These are phyloP conservation scores for Tetracentron sinense DNA, from an alignment of 164 flowering plant species.

Conservation along the genomic window DNA sequence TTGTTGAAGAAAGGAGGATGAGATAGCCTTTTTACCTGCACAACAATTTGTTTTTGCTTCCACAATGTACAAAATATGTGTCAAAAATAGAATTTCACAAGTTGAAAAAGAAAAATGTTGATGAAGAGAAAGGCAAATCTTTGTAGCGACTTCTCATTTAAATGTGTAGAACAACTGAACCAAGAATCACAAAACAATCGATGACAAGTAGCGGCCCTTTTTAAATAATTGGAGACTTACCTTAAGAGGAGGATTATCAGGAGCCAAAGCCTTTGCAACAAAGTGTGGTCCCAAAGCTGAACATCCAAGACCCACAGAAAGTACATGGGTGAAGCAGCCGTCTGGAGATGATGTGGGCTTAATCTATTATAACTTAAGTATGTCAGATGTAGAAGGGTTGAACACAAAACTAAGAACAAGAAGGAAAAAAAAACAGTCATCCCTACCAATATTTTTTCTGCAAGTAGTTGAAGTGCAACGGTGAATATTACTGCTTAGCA, in stretches of 20 bases:
- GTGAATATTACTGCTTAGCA: background rate
- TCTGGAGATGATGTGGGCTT: slow-evolving; percentile 70
- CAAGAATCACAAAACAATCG: background rate
- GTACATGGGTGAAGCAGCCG: slow-evolving; percentile 76
- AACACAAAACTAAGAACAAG: background rate
- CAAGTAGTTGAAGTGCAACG: too few species aligned
- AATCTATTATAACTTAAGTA: slow-evolving; percentile 45
- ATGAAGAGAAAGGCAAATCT: background rate
- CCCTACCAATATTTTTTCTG: background rate
- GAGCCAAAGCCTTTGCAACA: slow-evolving; percentile 98
- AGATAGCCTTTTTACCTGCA: too few species aligned
- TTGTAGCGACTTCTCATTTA: background rate
- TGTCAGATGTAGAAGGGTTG: slow-evolving; percentile 11
- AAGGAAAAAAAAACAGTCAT: background rate
- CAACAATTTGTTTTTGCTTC: too few species aligned
- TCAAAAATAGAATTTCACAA: too few species aligned
- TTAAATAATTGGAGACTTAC: slow-evolving; percentile 28
- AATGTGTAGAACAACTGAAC: background rate
- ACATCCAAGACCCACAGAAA: slow-evolving; percentile 98
- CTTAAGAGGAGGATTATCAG: slow-evolving; percentile 98
- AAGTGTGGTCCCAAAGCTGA: slow-evolving; percentile 98
- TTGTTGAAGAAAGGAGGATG: too few species aligned
- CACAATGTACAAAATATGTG: too few species aligned
- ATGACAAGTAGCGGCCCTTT: background rate
- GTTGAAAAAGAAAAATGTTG: too few species aligned